Evolutionary conservation across 768 basidiomycete species (phyloP).

Genomic region (Trametes gibbosa): DNA sequence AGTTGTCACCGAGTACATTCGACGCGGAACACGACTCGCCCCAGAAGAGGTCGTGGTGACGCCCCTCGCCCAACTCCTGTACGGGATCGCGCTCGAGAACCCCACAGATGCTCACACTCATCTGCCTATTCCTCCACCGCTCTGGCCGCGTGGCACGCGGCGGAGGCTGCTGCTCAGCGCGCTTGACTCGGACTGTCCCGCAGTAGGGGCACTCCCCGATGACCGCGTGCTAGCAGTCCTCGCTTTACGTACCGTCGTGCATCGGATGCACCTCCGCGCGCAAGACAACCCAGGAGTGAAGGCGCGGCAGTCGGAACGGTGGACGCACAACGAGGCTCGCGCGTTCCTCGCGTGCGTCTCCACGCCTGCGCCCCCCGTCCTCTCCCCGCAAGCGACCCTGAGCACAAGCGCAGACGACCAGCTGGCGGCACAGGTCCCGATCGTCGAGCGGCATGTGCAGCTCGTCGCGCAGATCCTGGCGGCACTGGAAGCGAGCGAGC

Average conservation of each 20-base stretch:
- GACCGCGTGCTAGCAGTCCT: conserved; percentile 51
- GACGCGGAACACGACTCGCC: conserved; percentile 66
- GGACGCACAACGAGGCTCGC: conserved; percentile 62
- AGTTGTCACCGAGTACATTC: conserved; percentile 53
- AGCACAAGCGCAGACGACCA: too few species aligned
- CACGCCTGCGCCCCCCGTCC: neutral
- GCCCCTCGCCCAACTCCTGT: conserved; percentile 46
- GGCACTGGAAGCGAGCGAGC: conserved; percentile 57
- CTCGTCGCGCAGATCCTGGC: conserved; percentile 61
- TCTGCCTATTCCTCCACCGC: conserved; percentile 43
- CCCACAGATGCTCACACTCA: conserved; percentile 17
- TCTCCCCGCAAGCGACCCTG: too few species aligned
- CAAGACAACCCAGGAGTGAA: conserved; percentile 46
- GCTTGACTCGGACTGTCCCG: conserved; percentile 50
- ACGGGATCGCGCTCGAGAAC: conserved; percentile 23
- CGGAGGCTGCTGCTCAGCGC: conserved; percentile 54
- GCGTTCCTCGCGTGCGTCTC: conserved; percentile 57
- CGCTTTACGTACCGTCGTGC: conserved; percentile 61
- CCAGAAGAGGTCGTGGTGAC: conserved; percentile 55
- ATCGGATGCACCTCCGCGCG: conserved; percentile 48
- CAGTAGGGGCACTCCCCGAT: conserved; percentile 44
- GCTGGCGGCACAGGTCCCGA: conserved; percentile 26
- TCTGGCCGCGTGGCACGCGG: conserved; percentile 49
- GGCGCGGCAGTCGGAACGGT: conserved; percentile 65
- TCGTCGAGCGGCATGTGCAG: conserved; percentile 63